phyloP scores from a whole-genome alignment of 148 eudicot species.

The Cornus kousa region DNA sequence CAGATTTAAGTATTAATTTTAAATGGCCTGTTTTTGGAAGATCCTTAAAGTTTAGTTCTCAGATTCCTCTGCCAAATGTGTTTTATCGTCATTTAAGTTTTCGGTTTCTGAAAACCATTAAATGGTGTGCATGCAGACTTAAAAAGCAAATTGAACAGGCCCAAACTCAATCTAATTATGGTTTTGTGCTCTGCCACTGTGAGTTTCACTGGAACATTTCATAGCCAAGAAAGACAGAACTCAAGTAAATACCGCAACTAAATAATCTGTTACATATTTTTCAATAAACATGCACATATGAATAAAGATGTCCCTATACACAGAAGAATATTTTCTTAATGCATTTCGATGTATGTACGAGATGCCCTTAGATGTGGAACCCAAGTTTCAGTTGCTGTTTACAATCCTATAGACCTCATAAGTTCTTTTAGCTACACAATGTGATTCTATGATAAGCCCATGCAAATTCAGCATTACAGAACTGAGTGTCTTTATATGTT shows the following conservation, averaged over 20 bases:
- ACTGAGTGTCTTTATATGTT: background rate
- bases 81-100: background rate
- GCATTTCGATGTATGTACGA: background rate
- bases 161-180: background rate
- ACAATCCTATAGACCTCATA: background rate
- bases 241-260: background rate
- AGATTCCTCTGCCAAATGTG: background rate
- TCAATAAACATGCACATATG: background rate
- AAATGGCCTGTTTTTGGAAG: background rate
- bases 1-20: background rate
- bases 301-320: background rate
- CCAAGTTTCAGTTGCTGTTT: too few species aligned
- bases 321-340: background rate
- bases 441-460: background rate
- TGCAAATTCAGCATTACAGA: background rate
- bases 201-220: background rate
- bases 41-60: background rate
- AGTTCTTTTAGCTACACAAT: background rate
- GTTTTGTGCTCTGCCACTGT: background rate
- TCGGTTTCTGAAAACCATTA: background rate
- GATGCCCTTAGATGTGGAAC: background rate
- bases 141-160: background rate
- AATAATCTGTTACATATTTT: background rate
- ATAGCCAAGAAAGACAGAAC: background rate
- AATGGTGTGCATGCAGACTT: too few species aligned